Base-by-base conservation (phyloP, 371 early-diverging fungal genomes). In the Rhizomucor pusillus region DNA sequence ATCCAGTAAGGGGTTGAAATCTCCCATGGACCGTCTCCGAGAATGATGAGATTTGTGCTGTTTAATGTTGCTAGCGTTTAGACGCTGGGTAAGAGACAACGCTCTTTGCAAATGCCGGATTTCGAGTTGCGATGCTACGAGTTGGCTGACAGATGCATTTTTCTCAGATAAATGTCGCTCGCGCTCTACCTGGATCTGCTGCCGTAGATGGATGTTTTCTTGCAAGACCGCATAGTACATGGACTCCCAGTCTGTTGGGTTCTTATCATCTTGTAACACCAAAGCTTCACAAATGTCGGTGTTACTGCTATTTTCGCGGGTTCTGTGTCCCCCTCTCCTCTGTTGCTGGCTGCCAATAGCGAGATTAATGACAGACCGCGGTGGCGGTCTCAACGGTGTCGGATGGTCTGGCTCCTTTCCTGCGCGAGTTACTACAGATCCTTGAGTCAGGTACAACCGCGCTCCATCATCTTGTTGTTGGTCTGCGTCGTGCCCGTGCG, bases 311-410 rank as follows among this genome's bases (percentile, higher is more conserved):
- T 48, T 43, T 41, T 41, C 41, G 41, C 41, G 19, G 12, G 14
- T 19, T 19, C 18, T 13, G 18, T 25, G 11, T 34, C 43, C 34
- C 50, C 37, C 1, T 56, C 24, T n/a, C 34, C 25, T 20, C 34
- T 43, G 14, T 43, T 52, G 34, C 19, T 14, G 41, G 12, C 16
- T 5, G 12, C 5, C 16, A 19, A 4, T 41, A 41, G 12, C 5
- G 29, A 5, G 3, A 29, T 11, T 20, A 34, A 14, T 18, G 39
- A 29, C 43, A 18, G 39, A 41, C 14, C 49, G 22, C 10, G 56
- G 56, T 33, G 56, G 56, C 14, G 56, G 56, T 34, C 50, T 47
- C 43, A 56, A 24, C 0, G 56, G 49, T 4, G 56, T 56, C 4
- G 29, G 19, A 20, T 51, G 52, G 43, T 29, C 1, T n/a, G 20